Conservation (phyloP, 2,329 filamentous ascomycete genomes). For the Graphilbum fragrans region DNA sequence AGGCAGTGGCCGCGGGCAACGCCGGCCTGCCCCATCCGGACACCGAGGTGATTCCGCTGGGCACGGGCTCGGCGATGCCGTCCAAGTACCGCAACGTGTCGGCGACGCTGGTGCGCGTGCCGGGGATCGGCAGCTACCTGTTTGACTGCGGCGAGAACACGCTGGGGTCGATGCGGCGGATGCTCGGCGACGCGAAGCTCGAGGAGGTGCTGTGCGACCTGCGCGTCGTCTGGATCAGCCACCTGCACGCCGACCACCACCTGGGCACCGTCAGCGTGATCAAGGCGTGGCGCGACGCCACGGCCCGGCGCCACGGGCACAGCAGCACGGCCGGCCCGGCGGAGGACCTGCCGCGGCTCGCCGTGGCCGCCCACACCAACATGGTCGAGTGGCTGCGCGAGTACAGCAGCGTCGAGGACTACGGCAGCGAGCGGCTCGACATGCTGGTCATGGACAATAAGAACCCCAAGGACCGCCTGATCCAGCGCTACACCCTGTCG, state of each 20-base stretch:
- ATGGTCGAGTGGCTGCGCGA: conserved; percentile 73
- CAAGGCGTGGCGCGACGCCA: conserved; percentile 61
- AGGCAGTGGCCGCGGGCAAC: conserved; percentile 43
- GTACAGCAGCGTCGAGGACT: conserved; percentile 66
- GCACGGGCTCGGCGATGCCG: conserved; percentile 81
- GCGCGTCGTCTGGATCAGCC: conserved; percentile 81
- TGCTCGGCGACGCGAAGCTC: conserved; percentile 54
- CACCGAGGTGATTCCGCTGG: conserved; percentile 73
- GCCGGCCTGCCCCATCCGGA: conserved; percentile 31
- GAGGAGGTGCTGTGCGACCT: conserved; percentile 64
- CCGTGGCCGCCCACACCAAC: conserved; percentile 54
- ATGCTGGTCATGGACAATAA: conserved; percentile 3
- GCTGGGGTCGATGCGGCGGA: conserved; percentile 69
- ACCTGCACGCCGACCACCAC: conserved; percentile 93
- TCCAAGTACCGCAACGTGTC: conserved; percentile 96
- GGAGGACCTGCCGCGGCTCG: conserved; percentile 28
- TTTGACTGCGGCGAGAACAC: conserved; percentile 91
- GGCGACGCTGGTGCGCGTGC: conserved; percentile 71
- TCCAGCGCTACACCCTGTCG: conserved; percentile 19
- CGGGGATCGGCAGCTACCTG: conserved; percentile 75
- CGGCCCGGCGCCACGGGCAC: conserved; percentile 14
- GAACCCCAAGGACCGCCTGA: conserved; percentile 5
- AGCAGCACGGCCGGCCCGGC: conserved; percentile 26
- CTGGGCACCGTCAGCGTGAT: conserved; percentile 75
- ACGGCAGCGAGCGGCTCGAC: conserved; percentile 46